Conservation (phyloP, 2,329 filamentous ascomycete species). For the Rhinocladiella similis region DNA sequence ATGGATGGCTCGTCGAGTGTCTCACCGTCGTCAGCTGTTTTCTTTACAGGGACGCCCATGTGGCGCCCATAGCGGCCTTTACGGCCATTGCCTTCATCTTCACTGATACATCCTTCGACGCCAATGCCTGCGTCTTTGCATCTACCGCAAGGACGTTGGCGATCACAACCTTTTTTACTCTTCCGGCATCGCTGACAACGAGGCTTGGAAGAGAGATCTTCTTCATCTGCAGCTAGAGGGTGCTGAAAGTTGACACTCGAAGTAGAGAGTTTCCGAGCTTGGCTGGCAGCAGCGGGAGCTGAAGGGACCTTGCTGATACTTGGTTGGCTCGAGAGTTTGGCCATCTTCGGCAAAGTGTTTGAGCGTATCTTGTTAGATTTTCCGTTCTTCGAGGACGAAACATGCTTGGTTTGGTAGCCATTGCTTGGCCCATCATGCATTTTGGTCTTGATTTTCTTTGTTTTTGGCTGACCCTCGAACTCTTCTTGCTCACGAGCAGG, state of each 20-base stretch:
- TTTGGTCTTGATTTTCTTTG: conserved; percentile 56
- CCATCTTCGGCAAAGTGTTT: conserved; percentile 38
- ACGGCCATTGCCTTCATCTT: conserved; percentile 95
- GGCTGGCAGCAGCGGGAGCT: conserved; percentile 49
- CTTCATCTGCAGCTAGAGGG: conserved; percentile 69
- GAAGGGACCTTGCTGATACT: conserved; percentile 35
- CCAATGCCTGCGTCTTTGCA: conserved; percentile 96
- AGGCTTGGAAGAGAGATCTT: conserved; percentile 91
- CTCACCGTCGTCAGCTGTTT: conserved; percentile 47
- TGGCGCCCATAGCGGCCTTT: conserved; percentile 84
- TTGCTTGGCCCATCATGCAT: conserved; percentile 29
- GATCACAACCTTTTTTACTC: conserved; percentile 98
- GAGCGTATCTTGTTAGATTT: conserved; percentile 37
- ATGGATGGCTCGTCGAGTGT: conserved; percentile 56
- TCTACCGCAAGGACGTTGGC: conserved; percentile 89
- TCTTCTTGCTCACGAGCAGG: conserved; percentile 49
- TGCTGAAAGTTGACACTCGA: conserved; percentile 62
- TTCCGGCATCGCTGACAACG: conserved; percentile 98
- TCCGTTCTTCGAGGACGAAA: conserved; percentile 27
- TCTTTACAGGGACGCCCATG: conserved; percentile 68
- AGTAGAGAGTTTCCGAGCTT: conserved; percentile 61
- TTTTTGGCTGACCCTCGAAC: conserved; percentile 39
- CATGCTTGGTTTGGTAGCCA: conserved; percentile 22
- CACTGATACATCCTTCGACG: conserved; percentile 90
- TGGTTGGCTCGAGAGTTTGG: conserved; percentile 46